These are phyloP conservation scores for Neurospora sp. DNA, from an alignment of 495 filamentous ascomycete species.

Conservation along the genomic window DNA sequence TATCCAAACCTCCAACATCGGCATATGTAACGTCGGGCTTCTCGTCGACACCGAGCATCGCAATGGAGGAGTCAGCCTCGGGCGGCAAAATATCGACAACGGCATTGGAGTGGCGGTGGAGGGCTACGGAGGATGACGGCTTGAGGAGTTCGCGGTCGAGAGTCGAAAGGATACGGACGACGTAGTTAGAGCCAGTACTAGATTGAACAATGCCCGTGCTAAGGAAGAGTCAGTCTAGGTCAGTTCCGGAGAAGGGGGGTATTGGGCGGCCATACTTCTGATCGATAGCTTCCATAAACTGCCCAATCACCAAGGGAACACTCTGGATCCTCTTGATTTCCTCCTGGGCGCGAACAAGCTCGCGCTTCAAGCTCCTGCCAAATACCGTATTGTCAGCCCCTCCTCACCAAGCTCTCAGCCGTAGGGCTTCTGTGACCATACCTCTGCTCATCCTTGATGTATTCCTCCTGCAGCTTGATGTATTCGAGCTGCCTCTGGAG, in stretches of 20 bases:
- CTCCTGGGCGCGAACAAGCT: slow-evolving; percentile 94
- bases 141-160: slow-evolving; percentile 97
- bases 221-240: slow-evolving; percentile 1
- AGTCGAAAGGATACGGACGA: slow-evolving; percentile 95
- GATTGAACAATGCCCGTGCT: slow-evolving; percentile 98
- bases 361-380: slow-evolving; percentile 82
- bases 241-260: not conserved
- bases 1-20: slow-evolving; percentile 94
- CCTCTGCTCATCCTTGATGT: slow-evolving; percentile 99
- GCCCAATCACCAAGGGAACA: slow-evolving; percentile 93
- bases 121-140: slow-evolving; percentile 91
- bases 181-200: slow-evolving; percentile 96
- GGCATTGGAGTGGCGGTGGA: slow-evolving; percentile 96
- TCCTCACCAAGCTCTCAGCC: not conserved
- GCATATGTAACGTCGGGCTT: slow-evolving; percentile 98
- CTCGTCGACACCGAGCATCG: slow-evolving; percentile 92
- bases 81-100: slow-evolving; percentile 96
- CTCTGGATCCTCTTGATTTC: slow-evolving; percentile 99
- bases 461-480: slow-evolving; percentile 97
- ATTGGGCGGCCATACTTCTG: slow-evolving; percentile 63
- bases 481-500: slow-evolving; percentile 96
- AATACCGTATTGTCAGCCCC: not conserved
- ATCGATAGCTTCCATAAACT: slow-evolving; percentile 99
- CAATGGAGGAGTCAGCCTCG: slow-evolving; percentile 95
- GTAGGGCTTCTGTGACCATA: slow-evolving; percentile 23